phyloP scores from a whole-genome alignment of 129 eudicot genomes.

The Logfia minima region DNA sequence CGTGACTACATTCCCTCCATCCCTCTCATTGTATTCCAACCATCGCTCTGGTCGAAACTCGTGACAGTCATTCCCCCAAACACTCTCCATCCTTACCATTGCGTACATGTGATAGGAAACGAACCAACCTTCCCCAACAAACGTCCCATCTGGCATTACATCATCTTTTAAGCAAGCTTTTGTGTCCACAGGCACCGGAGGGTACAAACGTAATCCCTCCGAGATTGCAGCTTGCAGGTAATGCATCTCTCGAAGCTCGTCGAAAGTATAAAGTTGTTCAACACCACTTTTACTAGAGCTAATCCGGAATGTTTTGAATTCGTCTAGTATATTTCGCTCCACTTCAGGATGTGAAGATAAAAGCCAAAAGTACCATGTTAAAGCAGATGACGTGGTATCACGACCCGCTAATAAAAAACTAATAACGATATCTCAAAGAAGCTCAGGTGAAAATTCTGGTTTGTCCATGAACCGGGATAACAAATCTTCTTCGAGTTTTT shows the following conservation, averaged over 20 bases:
- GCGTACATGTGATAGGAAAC: slow-evolving; percentile 58
- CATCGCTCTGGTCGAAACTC: slow-evolving; percentile 84
- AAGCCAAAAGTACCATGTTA: slow-evolving; percentile 84
- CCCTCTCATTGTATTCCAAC: slow-evolving; percentile 42
- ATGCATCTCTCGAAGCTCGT: slow-evolving; percentile 67
- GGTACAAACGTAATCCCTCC: slow-evolving; percentile 68
- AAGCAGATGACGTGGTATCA: slow-evolving; percentile 75
- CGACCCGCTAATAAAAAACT: slow-evolving; percentile 84
- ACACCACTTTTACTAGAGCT: slow-evolving; percentile 15
- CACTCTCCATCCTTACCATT: slow-evolving; percentile 77
- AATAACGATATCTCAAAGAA: slow-evolving; percentile 59
- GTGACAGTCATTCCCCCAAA: slow-evolving; percentile 70
- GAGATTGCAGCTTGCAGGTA: slow-evolving; percentile 75
- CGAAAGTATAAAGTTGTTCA: slow-evolving; percentile 35
- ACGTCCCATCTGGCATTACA: slow-evolving; percentile 68
- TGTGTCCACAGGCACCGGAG: slow-evolving; percentile 80
- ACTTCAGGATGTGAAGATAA: slow-evolving; percentile 48
- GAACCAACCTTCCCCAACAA: slow-evolving; percentile 56
- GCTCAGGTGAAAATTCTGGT: slow-evolving; percentile 46
- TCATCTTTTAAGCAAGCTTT: slow-evolving; percentile 50
- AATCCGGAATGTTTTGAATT: slow-evolving; percentile 32
- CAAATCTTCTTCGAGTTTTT: slow-evolving; percentile 53
- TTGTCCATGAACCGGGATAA: slow-evolving; percentile 63
- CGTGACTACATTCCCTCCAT: slow-evolving; percentile 29
- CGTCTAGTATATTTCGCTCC: slow-evolving; percentile 47